phyloP scores from a whole-genome alignment of 1,284 basidiomycete species.

The Retiboletus flavoniger region DNA sequence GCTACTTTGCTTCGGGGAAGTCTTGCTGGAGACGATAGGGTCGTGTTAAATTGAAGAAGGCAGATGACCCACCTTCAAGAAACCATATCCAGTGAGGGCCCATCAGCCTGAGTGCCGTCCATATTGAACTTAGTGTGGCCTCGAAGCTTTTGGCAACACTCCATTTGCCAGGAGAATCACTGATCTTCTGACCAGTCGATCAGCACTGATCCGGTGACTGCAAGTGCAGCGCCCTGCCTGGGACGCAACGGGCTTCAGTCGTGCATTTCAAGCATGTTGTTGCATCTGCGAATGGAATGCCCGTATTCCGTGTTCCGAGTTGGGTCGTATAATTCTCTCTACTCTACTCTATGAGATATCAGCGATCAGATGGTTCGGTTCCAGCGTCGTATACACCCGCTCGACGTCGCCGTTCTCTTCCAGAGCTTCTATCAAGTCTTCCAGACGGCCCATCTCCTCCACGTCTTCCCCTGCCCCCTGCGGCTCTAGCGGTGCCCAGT shows the following conservation, averaged over 20 bases:
- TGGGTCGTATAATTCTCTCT: not conserved
- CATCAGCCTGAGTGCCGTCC: not conserved
- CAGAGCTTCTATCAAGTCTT: constrained; percentile 51
- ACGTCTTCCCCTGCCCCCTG: constrained; percentile 39
- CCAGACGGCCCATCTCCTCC: constrained; percentile 39
- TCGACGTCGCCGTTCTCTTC: constrained; percentile 64
- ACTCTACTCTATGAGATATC: constrained; percentile 20
- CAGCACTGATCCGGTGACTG: too few species aligned
- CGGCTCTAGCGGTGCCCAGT: constrained; percentile 53
- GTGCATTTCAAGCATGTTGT: not conserved
- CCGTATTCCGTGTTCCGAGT: not conserved
- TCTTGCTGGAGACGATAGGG: not conserved
- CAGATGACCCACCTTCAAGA: constrained; percentile 2
- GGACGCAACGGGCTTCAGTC: not conserved
- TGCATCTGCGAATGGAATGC: not conserved
- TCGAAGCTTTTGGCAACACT: too few species aligned
- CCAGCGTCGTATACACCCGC: constrained; percentile 60
- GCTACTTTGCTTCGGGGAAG: constrained; percentile 2
- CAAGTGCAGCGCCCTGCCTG: not conserved
- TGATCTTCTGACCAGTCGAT: too few species aligned
- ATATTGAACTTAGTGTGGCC: too few species aligned
- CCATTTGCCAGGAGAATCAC: too few species aligned
- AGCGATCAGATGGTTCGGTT: constrained; percentile 31
- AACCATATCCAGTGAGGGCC: constrained; percentile 8
- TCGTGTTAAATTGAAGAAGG: constrained; percentile 1